Evolutionary conservation across 1,284 basidiomycete genomes (phyloP), one percentile per base, ranked within the genome.

Genomic region (Rhodofomes roseus): DNA sequence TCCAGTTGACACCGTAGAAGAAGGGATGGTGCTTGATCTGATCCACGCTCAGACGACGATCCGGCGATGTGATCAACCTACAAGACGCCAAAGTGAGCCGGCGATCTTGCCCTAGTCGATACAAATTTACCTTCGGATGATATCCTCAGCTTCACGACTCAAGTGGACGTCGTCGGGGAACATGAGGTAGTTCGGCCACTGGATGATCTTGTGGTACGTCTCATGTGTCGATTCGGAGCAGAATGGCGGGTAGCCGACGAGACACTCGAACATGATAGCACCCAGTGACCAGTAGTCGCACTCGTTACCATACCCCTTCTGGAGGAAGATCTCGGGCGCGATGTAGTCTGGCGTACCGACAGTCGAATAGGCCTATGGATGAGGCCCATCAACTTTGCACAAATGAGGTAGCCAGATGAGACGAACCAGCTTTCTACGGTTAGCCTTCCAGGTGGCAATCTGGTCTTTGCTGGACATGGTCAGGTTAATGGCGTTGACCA

Each of bases 331-430:
- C 71, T 99, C 96, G 1, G 96, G 96, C 0, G 97, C 96, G 68
- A 99, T 99, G 81, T 99, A 99, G 76, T 99, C 96, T 0, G 97
- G 97, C 23, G 96, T 96, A 63, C 97, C 97, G 66, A 99, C 97
- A 27, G 96, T 99, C 1, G 96, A 98, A 73, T 96, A 99, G 1
- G 96, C 96, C 91, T 93, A 55, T 18, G n/a, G 18, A 23, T n/a
- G 54, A 50, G 18, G 23, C 14, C 2, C 39, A 48, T 54, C 9
- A 36, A 18, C 18, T 20, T 20, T 20, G 23, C 16, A 12, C 18
- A 27, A 16, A 34, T 46, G 14, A 18, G 9, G 34, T 12, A 9
- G 2, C 34, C 12, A 44, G n/a, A 25, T 23, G 20, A 58, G 22
- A 58, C 87, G 63, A 67, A 93, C 92, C 62, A 99, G 79, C 77